Percentiles rank a stretch among this genome's conserved stretches.
phyloP scores from a whole-genome alignment of 179 eudicot species.

The Spergularia azorica region DNA sequence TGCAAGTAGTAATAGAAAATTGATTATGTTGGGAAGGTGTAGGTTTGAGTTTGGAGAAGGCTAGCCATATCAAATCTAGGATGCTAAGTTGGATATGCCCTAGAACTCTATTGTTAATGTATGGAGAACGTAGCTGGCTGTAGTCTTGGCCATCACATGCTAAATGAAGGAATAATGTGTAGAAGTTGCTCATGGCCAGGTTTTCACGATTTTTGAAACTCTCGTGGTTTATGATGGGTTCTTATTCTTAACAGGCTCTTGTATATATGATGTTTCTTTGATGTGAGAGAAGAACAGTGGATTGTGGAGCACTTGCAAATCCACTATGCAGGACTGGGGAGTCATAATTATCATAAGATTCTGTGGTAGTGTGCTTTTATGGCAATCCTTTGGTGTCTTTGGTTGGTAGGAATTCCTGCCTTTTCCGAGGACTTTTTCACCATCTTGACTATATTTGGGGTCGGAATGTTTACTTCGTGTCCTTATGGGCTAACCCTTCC shows the following conservation, averaged over 20 bases:
- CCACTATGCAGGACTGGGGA: too few species aligned
- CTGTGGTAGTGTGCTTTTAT: too few species aligned
- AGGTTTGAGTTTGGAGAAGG: background rate
- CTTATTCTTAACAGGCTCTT: background rate
- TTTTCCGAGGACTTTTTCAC: too few species aligned
- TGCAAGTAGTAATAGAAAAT: background rate
- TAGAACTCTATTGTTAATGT: background rate
- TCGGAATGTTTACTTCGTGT: too few species aligned
- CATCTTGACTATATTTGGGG: too few species aligned
- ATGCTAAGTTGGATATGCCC: background rate
- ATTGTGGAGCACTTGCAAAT: too few species aligned
- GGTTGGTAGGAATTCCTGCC: too few species aligned
- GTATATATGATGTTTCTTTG: too few species aligned
- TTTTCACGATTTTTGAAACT: background rate
- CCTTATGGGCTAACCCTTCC: too few species aligned
- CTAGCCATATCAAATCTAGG: background rate
- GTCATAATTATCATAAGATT: too few species aligned
- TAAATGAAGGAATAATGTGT: background rate
- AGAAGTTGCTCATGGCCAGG: background rate
- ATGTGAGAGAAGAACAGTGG: too few species aligned
- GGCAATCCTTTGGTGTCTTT: too few species aligned
- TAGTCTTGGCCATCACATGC: background rate
- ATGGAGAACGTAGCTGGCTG: slow-evolving; percentile 1
- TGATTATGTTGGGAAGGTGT: slow-evolving; percentile 1
- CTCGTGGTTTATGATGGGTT: background rate